These are phyloP conservation scores for Suillus occidentalis DNA, from an alignment of 768 basidiomycete genomes.

Conservation along the genomic window DNA sequence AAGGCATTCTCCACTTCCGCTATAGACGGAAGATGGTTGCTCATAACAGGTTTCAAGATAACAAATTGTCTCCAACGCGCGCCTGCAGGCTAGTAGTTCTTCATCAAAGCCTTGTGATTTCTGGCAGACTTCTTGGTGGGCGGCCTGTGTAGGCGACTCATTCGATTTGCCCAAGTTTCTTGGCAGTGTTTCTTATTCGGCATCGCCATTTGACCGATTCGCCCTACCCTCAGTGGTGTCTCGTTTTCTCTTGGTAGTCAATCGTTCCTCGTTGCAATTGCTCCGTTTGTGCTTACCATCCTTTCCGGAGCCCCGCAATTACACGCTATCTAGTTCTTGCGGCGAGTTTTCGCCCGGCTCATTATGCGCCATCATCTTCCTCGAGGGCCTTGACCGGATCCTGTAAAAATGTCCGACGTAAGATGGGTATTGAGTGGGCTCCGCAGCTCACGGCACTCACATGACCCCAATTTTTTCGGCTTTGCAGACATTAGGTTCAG, in stretches of 20 bases:
- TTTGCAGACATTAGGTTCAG: conserved; percentile 5
- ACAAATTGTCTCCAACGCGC: background rate
- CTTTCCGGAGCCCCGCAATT: background rate
- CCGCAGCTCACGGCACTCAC: conserved; percentile 18
- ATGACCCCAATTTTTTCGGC: conserved; percentile 35
- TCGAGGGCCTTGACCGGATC: conserved; percentile 30
- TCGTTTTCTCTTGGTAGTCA: background rate
- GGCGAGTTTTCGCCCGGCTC: conserved; percentile 8
- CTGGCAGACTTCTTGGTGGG: conserved; percentile 1
- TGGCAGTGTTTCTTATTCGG: background rate
- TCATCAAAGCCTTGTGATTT: background rate
- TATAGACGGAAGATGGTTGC: background rate
- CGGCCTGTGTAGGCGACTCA: background rate
- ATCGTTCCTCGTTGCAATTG: conserved; percentile 1
- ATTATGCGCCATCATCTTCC: conserved; percentile 9
- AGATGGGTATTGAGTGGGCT: background rate
- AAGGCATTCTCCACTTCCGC: background rate
- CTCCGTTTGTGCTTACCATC: conserved; percentile 17
- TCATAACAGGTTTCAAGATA: background rate
- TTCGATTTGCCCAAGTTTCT: background rate
- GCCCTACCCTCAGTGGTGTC: background rate
- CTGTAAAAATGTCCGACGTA: conserved; percentile 14
- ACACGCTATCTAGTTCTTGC: background rate
- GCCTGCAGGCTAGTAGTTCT: background rate
- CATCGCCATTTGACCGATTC: background rate